Percentiles rank a stretch among this genome's conserved stretches.
These are phyloP conservation scores for Serendipita vermifera DNA, from an alignment of 768 basidiomycete genomes.

Conservation along the genomic window DNA sequence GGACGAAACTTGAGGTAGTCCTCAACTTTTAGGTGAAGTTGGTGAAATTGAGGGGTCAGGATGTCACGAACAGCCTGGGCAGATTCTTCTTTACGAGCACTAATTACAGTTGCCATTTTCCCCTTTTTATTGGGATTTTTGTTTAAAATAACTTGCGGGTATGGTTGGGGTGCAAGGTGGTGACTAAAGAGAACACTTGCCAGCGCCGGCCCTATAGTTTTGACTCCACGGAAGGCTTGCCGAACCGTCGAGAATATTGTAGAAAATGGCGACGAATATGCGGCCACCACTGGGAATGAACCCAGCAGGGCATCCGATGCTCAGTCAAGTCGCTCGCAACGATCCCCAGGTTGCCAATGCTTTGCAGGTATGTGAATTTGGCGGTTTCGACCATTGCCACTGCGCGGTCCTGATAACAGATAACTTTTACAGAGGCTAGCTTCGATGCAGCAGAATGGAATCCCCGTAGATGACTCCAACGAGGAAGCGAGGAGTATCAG, in stretches of 20 bases:
- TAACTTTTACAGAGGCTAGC: background rate
- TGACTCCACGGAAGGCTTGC: background rate
- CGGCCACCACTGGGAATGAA: background rate
- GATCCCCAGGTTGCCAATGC: slow-evolving; percentile 4
- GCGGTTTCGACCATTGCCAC: background rate
- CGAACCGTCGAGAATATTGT: slow-evolving; percentile 7
- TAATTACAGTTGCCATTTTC: background rate
- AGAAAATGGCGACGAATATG: slow-evolving; percentile 7
- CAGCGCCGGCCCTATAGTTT: background rate
- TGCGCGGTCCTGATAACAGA: background rate
- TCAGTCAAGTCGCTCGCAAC: background rate
- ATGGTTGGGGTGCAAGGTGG: background rate
- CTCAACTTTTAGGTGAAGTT: slow-evolving; percentile 79
- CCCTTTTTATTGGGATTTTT: background rate
- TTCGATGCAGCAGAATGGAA: background rate
- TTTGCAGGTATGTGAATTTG: background rate
- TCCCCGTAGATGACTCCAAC: background rate
- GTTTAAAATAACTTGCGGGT: background rate
- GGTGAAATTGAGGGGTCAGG: slow-evolving; percentile 84
- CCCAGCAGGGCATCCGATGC: background rate
- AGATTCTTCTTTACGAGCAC: slow-evolving; percentile 1
- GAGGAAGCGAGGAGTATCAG: background rate
- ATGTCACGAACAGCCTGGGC: slow-evolving; percentile 33
- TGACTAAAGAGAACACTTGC: background rate
- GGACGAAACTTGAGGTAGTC: slow-evolving; percentile 49